phyloP scores from a whole-genome alignment of 805 yeast species.

The Lipomyces orientalis region DNA sequence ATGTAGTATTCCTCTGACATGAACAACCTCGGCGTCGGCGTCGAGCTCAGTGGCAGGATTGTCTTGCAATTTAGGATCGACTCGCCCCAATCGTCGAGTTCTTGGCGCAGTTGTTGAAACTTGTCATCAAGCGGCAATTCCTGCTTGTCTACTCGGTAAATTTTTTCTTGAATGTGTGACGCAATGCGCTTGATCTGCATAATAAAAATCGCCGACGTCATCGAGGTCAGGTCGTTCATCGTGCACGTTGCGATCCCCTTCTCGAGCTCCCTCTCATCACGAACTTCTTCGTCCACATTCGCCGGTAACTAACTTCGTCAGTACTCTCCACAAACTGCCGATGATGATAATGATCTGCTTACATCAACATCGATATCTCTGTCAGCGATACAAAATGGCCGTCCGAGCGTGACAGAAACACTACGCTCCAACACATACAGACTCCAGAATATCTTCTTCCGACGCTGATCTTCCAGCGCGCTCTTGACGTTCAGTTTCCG shows the following conservation, averaged over 20 bases:
- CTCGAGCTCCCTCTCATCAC: conserved; percentile 29
- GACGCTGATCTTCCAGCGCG: conserved; percentile 32
- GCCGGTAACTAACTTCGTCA: conserved; percentile 26
- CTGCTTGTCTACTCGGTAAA: conserved; percentile 33
- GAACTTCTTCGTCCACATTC: conserved; percentile 32
- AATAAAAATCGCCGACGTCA: conserved; percentile 32
- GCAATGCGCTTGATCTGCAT: conserved; percentile 32
- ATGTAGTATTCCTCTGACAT: conserved; percentile 34
- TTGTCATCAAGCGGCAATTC: conserved; percentile 31
- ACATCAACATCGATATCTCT: conserved; percentile 36
- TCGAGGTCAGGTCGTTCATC: conserved; percentile 21
- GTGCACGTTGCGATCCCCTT: conserved; percentile 22
- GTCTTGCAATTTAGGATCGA: conserved; percentile 20
- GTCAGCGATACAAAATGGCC: conserved; percentile 36
- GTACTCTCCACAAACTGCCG: neutral
- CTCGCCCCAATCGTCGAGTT: conserved; percentile 31
- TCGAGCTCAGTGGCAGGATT: conserved; percentile 25
- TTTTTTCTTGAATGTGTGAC: conserved; percentile 31
- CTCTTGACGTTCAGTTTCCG: conserved; percentile 20
- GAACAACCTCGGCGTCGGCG: conserved; percentile 27
- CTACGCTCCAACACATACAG: conserved; percentile 32
- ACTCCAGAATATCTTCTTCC: conserved; percentile 32
- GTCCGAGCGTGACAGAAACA: conserved; percentile 33
- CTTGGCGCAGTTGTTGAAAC: conserved; percentile 22
- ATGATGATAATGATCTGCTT: neutral